Conservation (phyloP, 176 grass and related monocot species). For the Avena sativa region DNA sequence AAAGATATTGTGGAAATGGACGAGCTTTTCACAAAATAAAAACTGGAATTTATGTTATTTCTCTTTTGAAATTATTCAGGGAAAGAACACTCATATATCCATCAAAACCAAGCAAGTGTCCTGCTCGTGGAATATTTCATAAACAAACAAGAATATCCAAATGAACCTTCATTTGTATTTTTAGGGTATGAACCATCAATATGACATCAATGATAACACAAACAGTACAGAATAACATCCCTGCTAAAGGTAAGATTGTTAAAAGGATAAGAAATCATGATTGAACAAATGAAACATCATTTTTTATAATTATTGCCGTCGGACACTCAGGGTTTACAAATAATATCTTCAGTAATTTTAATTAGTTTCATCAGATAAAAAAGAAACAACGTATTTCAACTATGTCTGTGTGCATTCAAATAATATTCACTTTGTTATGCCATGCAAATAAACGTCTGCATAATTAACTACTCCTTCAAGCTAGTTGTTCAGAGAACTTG, state of each 20-base stretch:
- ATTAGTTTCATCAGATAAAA: neutral
- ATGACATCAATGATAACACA: neutral
- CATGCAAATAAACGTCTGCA: neutral
- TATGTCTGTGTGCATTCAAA: neutral
- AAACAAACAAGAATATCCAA: neutral
- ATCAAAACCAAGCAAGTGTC: neutral
- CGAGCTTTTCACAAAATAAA: neutral
- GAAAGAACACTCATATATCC: neutral
- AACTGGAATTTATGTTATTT: neutral
- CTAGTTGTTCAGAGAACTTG: neutral
- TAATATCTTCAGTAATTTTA: neutral
- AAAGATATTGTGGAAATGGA: neutral
- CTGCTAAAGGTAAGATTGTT: constrained; percentile 1
- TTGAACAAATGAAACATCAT: neutral
- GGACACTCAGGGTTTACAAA: neutral
- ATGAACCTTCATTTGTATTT: neutral
- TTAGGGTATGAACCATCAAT: neutral
- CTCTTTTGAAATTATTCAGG: neutral
- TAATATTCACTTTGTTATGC: neutral
- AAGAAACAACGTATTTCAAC: neutral
- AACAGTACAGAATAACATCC: too few relatives aligned
- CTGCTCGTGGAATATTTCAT: too few relatives aligned
- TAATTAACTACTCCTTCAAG: neutral
- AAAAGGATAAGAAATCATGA: neutral
- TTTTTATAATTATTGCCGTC: neutral